Evolutionary conservation across 345 rosid species (phyloP), one percentile per base, ranked within the genome.

Genomic region (Melaleuca alternifolia): DNA sequence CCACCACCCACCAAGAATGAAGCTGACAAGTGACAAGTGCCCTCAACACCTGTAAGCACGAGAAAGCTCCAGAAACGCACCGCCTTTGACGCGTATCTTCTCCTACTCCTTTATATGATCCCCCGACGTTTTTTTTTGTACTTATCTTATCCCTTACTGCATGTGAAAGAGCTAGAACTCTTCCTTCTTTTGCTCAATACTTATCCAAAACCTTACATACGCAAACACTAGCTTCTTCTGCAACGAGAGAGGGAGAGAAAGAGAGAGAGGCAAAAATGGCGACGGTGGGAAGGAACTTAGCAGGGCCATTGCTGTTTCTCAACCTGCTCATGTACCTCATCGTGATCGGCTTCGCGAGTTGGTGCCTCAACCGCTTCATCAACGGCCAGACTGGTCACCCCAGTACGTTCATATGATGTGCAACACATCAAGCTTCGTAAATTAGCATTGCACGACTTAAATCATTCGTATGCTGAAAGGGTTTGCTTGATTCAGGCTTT

Each of bases 241-340:
- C 81, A 71, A 37, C 48, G 1, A 61, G 5, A 61, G 8, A 26
- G 62, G 53, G 53, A 44, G 44, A 79, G 50, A 65, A n/a, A 15
- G 44, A 24, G 44, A 6, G 37, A 50, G 51, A 23, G 16, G 37
- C 24, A 83, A 76, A 65, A 57, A 94, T 92, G 97, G 96, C 94
- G 30, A 94, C 96, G 3, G 95, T 92, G 11, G 98, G 97, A 75
- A 95, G 99, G 83, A 95, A 91, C 94, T 26, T 94, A 62, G 99
- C 97, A 85, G 98, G 96, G 61, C 98, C 99, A 53, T 86, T 96
- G 92, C 89, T 96, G 97, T 97, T 97, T 83, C 93, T 97, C 33
- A 97, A 96, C 93, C 88, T 95, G 90, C 46, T 97, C 83, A 92
- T 94, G 97, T 95, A 97, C 86, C 52, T 90, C 51, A 94, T 97